Evolutionary conservation across 345 rosid species (phyloP), one percentile per base, ranked within the genome.

Genomic region (Brassica juncea): DNA sequence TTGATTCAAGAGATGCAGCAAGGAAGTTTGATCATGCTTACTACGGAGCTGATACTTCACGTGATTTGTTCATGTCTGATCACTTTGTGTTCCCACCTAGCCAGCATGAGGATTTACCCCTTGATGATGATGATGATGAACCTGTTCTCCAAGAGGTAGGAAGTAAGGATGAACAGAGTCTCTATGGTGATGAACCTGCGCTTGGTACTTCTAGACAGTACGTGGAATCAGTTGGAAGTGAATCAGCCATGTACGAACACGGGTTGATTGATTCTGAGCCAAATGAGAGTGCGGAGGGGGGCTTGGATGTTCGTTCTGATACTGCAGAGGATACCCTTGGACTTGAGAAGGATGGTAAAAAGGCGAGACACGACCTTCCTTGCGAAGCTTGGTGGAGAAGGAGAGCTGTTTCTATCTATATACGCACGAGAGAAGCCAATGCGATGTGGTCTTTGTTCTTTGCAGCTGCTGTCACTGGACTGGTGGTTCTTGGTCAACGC

Each of bases 311-410:
- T 37, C 75, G 86, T 15, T 59, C 81, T 12, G 92, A 86, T 31
- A 42, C 64, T 3, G 81, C 86, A 49, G 72, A 66, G n/a, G 76
- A 75, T 15, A 72, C 86, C 25, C 44, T 77, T 23, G 69, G 81
- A 80, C 88, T 76, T 66, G 88, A 60, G 44, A 70, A 86, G 55
- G 80, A 42, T 58, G 44, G 19, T 23, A 49, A 73, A 68, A 72
- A 28, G 3, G 3, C 47, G 16, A n/a, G 49, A 11, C 14, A 80
- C 52, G 74, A 77, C 62, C 89, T 89, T 58, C 97, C 98, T 19
- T 87, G 92, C 65, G 90, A 86, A 75, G 93, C 97, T 55, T 93
- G 99, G 99, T 96, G 99, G 99, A 96, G 87, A 87, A 89, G 90
- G 77, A 89, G 92, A 77, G 94, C 94, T 28, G 78, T 87, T 71